Percentiles rank a stretch among this genome's conserved stretches.
These are phyloP conservation scores for Zygotorulaspora florentina DNA, from an alignment of 805 yeast genomes.

Conservation along the genomic window DNA sequence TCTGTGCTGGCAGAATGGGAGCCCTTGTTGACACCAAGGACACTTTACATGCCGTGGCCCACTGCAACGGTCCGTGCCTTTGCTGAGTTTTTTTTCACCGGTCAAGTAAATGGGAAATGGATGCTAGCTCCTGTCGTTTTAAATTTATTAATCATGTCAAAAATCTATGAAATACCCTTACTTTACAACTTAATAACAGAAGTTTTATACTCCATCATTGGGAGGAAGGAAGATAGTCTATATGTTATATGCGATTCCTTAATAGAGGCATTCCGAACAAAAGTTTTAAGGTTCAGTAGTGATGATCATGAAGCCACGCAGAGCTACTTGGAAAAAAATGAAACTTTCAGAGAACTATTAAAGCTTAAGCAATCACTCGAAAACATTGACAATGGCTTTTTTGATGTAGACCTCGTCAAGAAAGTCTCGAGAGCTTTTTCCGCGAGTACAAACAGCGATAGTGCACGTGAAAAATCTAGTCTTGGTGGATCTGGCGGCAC, in stretches of 20 bases:
- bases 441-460: conserved; percentile 25
- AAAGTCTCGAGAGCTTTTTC: conserved; percentile 40
- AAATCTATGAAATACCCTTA: conserved; percentile 64
- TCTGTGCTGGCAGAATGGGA: conserved; percentile 40
- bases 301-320: conserved; percentile 25
- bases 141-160: conserved; percentile 58
- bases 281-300: conserved; percentile 20
- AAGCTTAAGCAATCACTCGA: conserved; percentile 53
- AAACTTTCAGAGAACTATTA: conserved; percentile 37
- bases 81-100: conserved; percentile 71
- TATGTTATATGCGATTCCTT: conserved; percentile 29
- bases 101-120: conserved; percentile 77
- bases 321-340: conserved; percentile 25
- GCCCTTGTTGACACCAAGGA: conserved; percentile 62
- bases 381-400: conserved; percentile 61
- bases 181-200: conserved; percentile 67
- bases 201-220: conserved; percentile 63
- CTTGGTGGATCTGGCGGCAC: conserved; percentile 1
- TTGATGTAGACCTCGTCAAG: conserved; percentile 52
- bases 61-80: conserved; percentile 60
- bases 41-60: conserved; percentile 63
- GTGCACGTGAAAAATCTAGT: conserved; percentile 11
- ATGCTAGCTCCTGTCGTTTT: conserved; percentile 62
- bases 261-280: conserved; percentile 22
- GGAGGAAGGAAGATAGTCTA: conserved; percentile 55